These are phyloP conservation scores for Chernovozyma sophiae-reginae DNA, from an alignment of 1,139 yeast genomes.

Conservation along the genomic window DNA sequence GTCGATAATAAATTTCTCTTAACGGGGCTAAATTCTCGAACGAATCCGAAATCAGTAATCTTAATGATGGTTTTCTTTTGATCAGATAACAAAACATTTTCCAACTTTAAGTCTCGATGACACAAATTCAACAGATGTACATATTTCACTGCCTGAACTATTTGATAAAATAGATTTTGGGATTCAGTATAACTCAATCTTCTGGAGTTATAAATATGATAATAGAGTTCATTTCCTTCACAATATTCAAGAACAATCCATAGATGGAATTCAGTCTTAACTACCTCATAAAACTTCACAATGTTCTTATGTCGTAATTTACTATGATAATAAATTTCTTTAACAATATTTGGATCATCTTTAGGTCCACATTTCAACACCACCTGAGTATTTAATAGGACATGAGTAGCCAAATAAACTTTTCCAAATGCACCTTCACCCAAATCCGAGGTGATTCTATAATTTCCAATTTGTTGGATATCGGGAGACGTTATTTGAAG, in stretches of 20 bases:
- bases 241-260: slow-evolving; percentile 93
- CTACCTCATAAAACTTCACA: slow-evolving; percentile 79
- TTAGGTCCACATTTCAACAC: slow-evolving; percentile 85
- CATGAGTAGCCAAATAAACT: slow-evolving; percentile 80
- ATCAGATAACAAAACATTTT: slow-evolving; percentile 76
- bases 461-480: slow-evolving; percentile 70
- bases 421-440: slow-evolving; percentile 94
- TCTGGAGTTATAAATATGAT: slow-evolving; percentile 57
- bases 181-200: slow-evolving; percentile 54
- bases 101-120: slow-evolving; percentile 87
- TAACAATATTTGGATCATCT: slow-evolving; percentile 81
- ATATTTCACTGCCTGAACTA: slow-evolving; percentile 77
- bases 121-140: slow-evolving; percentile 80
- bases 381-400: slow-evolving; percentile 66
- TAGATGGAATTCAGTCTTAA: slow-evolving; percentile 71
- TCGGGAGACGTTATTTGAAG: slow-evolving; percentile 49
- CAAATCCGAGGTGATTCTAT: slow-evolving; percentile 62
- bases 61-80: slow-evolving; percentile 55
- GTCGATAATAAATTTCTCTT: slow-evolving; percentile 62
- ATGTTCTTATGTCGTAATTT: slow-evolving; percentile 83
- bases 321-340: slow-evolving; percentile 87
- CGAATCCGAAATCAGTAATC: slow-evolving; percentile 90
- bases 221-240: slow-evolving; percentile 82
- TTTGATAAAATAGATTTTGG: slow-evolving; percentile 65
- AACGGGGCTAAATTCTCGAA: slow-evolving; percentile 65